These are phyloP conservation scores for Penicillium longicatenatum DNA, from an alignment of 495 filamentous ascomycete species.

Conservation along the genomic window DNA sequence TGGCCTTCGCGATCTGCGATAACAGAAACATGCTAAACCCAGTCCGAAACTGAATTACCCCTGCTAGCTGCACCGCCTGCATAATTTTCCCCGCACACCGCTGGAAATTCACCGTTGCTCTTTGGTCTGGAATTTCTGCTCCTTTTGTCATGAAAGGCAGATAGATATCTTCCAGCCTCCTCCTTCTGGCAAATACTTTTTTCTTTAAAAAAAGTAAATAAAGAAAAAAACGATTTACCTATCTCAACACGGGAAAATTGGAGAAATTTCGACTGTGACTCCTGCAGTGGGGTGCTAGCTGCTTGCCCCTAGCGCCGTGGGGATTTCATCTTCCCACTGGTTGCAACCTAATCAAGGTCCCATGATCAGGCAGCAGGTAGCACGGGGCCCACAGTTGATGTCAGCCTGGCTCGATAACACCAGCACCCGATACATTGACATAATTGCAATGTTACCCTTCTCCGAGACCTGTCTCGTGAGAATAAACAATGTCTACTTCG, in stretches of 20 bases:
- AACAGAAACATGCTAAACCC: background rate
- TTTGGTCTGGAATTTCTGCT: background rate
- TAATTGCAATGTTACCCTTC: background rate
- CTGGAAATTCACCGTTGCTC: background rate
- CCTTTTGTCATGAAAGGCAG: background rate
- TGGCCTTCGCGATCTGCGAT: constrained; percentile 1
- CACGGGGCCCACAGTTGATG: background rate
- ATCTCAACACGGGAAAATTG: background rate
- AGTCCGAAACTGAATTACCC: background rate
- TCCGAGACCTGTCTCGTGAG: too few relatives aligned
- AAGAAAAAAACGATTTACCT: background rate
- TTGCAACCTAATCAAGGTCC: background rate
- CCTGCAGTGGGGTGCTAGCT: background rate
- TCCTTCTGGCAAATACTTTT: too few relatives aligned
- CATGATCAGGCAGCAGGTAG: background rate
- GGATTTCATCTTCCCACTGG: background rate
- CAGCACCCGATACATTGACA: background rate
- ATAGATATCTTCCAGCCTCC: background rate
- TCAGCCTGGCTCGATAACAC: background rate
- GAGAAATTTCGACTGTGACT: background rate
- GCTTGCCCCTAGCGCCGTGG: background rate
- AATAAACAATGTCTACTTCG: background rate
- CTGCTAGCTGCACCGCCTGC: background rate
- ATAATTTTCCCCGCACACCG: background rate
- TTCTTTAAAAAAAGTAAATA: too few relatives aligned